A percentile compares a stretch with the other conserved stretches of the same genome.
phyloP scores from a whole-genome alignment of 768 basidiomycete species.

The Suillus sp. region DNA sequence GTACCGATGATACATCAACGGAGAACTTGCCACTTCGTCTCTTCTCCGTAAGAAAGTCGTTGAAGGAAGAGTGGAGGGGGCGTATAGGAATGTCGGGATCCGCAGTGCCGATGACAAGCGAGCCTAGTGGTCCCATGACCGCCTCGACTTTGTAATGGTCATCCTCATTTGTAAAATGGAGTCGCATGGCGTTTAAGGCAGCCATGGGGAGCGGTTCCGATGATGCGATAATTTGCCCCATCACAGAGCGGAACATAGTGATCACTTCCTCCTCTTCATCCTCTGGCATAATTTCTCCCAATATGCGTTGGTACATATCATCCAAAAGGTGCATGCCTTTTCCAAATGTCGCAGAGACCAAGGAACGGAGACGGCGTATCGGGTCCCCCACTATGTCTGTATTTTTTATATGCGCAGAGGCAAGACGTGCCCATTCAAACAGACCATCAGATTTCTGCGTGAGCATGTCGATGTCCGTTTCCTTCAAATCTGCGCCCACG shows the following conservation, averaged over 20 bases:
- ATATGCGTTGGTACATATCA: constrained; percentile 6
- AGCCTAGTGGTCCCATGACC: constrained; percentile 9
- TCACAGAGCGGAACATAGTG: constrained; percentile 11
- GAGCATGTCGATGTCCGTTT: not conserved
- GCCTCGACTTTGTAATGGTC: constrained; percentile 12
- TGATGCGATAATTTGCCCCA: constrained; percentile 10
- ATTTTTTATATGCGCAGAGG: constrained; percentile 7
- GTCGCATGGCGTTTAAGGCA: constrained; percentile 11
- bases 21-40: not conserved
- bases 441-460: constrained; percentile 21
- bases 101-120: constrained; percentile 15
- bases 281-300: not conserved
- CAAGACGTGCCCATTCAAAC: constrained; percentile 26
- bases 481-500: not conserved
- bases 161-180: not conserved
- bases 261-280: not conserved
- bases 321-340: constrained; percentile 3
- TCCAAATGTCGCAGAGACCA: not conserved
- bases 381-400: not conserved
- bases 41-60: not conserved
- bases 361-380: not conserved
- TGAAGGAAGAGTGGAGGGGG: constrained; percentile 31
- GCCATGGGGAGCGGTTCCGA: constrained; percentile 9
- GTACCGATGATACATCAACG: constrained; percentile 13
- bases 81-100: constrained; percentile 14